phyloP scores from a whole-genome alignment of 768 basidiomycete species.

The Russula emetica region DNA sequence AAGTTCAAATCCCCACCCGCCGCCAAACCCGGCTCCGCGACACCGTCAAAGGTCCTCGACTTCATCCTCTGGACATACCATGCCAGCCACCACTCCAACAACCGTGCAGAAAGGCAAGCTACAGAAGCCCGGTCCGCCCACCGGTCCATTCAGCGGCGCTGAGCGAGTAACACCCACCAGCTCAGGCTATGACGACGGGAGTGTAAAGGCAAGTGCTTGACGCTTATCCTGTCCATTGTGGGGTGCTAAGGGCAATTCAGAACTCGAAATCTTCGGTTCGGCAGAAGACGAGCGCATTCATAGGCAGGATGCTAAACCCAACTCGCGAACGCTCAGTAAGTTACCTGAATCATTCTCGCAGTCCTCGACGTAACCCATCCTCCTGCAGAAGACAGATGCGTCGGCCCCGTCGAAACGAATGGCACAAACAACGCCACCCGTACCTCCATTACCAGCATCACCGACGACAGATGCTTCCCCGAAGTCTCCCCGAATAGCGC shows the following conservation, averaged over 20 bases:
- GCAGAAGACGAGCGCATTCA: constrained; percentile 74
- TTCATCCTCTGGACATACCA: constrained; percentile 33
- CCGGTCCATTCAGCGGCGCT: constrained; percentile 33
- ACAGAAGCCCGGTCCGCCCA: constrained; percentile 12
- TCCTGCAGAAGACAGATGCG: constrained; percentile 35
- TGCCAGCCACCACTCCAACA: constrained; percentile 34
- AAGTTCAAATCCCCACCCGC: constrained; percentile 4
- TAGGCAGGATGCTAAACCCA: constrained; percentile 68
- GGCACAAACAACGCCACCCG: constrained; percentile 30
- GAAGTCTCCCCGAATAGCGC: constrained; percentile 28
- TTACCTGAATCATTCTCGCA: constrained; percentile 30
- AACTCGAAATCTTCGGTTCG: constrained; percentile 59
- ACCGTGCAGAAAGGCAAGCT: constrained; percentile 30
- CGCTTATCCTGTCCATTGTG: constrained; percentile 14
- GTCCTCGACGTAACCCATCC: constrained; percentile 15
- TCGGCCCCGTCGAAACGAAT: constrained; percentile 20
- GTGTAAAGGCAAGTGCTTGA: constrained; percentile 44
- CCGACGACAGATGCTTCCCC: constrained; percentile 53
- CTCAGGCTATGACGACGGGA: constrained; percentile 40
- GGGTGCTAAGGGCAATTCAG: constrained; percentile 33
- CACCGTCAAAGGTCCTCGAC: constrained; percentile 45
- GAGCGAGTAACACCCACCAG: constrained; percentile 50
- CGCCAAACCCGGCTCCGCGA: constrained; percentile 25
- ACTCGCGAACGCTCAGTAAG: constrained; percentile 66
- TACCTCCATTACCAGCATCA: constrained; percentile 28